Conservation (phyloP, 768 basidiomycete genomes). For the Naematelia encephala region DNA sequence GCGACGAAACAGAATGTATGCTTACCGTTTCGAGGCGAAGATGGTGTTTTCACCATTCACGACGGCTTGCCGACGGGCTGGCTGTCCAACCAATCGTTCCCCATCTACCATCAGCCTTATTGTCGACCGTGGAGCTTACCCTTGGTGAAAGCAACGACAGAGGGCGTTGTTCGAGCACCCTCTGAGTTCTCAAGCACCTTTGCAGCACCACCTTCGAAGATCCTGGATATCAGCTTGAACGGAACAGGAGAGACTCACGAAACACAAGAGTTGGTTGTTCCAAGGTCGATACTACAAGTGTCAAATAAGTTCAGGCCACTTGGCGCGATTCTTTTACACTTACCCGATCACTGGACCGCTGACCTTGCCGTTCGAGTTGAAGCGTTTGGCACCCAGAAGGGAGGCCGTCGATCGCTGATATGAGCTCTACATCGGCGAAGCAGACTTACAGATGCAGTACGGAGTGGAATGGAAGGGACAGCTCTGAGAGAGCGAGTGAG, state of each 20-base stretch:
- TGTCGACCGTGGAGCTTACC: too few species aligned
- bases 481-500: slow-evolving; percentile 18
- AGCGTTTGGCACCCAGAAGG: slow-evolving; percentile 61
- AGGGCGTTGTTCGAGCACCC: slow-evolving; percentile 96
- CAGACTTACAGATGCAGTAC: slow-evolving; percentile 2
- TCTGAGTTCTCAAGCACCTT: slow-evolving; percentile 97
- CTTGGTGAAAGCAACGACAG: slow-evolving; percentile 97
- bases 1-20: background rate
- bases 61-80: slow-evolving; percentile 94
- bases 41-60: slow-evolving; percentile 93
- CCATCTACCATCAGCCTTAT: slow-evolving; percentile 62
- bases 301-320: slow-evolving; percentile 64
- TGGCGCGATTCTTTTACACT: slow-evolving; percentile 9
- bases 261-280: slow-evolving; percentile 53
- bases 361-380: slow-evolving; percentile 88
- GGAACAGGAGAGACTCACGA: slow-evolving; percentile 26
- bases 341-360: slow-evolving; percentile 54
- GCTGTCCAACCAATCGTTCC: slow-evolving; percentile 91
- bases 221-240: slow-evolving; percentile 70
- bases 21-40: slow-evolving; percentile 59
- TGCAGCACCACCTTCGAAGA: slow-evolving; percentile 93
- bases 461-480: slow-evolving; percentile 3
- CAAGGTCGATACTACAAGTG: slow-evolving; percentile 76
- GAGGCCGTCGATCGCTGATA: slow-evolving; percentile 33
- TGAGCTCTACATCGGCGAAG: background rate